Percentiles rank a stretch among this genome's conserved stretches.
Evolutionary conservation across 139 green algal species (phyloP).

Genomic region (Tetratostichococcus sp.): DNA sequence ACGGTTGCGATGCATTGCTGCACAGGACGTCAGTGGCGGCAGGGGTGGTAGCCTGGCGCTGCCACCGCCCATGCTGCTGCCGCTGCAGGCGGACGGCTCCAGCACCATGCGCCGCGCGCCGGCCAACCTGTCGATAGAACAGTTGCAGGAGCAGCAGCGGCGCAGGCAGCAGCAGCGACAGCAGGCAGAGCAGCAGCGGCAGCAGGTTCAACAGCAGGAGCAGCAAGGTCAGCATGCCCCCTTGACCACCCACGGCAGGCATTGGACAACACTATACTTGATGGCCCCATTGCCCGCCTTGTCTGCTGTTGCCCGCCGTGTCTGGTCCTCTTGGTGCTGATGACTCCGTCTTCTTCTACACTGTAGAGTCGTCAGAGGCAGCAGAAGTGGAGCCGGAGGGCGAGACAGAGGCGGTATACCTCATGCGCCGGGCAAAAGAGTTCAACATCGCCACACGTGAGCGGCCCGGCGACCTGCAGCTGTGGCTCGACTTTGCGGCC

Average conservation of each 20-base stretch:
- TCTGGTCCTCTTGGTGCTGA: too few relatives aligned
- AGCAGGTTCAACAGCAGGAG: too few relatives aligned
- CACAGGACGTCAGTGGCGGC: background rate
- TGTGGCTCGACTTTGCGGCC: constrained; percentile 80
- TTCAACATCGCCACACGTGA: constrained; percentile 69
- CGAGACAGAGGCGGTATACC: constrained; percentile 56
- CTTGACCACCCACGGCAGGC: too few relatives aligned
- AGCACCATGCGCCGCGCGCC: too few relatives aligned
- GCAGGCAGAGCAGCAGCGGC: too few relatives aligned
- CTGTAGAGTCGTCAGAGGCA: background rate
- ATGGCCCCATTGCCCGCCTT: too few relatives aligned
- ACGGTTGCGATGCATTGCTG: background rate
- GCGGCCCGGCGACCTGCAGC: constrained; percentile 46
- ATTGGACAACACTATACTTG: too few relatives aligned
- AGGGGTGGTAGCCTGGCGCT: background rate
- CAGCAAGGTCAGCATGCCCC: background rate
- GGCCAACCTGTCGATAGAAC: too few relatives aligned
- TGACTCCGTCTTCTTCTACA: too few relatives aligned
- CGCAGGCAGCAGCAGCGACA: too few relatives aligned
- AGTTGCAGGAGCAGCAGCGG: too few relatives aligned
- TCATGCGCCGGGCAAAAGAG: constrained; percentile 60
- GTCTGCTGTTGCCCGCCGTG: too few relatives aligned
- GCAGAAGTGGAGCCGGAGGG: constrained; percentile 17
- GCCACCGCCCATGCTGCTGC: constrained; percentile 27
- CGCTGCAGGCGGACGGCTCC: constrained; percentile 5